Conservation (phyloP, 1,284 basidiomycete species). For the Apiotrichum akiyoshidainum region DNA sequence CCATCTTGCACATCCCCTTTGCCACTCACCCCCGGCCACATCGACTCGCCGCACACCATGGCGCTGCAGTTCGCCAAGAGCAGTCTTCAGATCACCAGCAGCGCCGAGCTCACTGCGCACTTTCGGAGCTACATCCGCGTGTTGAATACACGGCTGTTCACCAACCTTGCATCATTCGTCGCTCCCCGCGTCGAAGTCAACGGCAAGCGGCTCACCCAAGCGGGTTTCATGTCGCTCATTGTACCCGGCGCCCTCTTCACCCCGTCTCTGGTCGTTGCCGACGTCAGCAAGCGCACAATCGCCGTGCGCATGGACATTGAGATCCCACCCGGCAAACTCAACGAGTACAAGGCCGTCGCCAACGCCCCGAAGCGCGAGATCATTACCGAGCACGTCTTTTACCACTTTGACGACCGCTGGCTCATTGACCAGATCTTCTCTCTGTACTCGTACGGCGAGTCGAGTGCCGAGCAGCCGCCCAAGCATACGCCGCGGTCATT, state of each 20-base stretch:
- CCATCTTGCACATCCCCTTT: too few relatives aligned
- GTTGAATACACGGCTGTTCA: constrained; percentile 11
- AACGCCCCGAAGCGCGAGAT: not conserved
- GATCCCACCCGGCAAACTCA: not conserved
- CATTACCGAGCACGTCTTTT: constrained; percentile 15
- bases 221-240: not conserved
- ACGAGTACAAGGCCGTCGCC: not conserved
- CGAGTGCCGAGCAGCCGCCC: too few relatives aligned
- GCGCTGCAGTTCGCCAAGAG: too few relatives aligned
- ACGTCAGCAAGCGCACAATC: constrained; percentile 12
- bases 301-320: constrained; percentile 16
- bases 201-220: not conserved
- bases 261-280: constrained; percentile 12
- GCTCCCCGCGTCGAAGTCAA: constrained; percentile 3
- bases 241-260: constrained; percentile 1
- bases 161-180: constrained; percentile 5
- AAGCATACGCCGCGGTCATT: not conserved
- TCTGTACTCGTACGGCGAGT: constrained; percentile 5
- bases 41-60: too few relatives aligned
- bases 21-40: too few relatives aligned
- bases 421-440: constrained; percentile 18
- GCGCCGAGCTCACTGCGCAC: constrained; percentile 15
- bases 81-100: constrained; percentile 1
- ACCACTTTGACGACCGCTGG: constrained; percentile 18
- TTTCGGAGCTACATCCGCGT: constrained; percentile 14